phyloP scores from a whole-genome alignment of 169 alveolate species.

The Nephromyces sp. region DNA sequence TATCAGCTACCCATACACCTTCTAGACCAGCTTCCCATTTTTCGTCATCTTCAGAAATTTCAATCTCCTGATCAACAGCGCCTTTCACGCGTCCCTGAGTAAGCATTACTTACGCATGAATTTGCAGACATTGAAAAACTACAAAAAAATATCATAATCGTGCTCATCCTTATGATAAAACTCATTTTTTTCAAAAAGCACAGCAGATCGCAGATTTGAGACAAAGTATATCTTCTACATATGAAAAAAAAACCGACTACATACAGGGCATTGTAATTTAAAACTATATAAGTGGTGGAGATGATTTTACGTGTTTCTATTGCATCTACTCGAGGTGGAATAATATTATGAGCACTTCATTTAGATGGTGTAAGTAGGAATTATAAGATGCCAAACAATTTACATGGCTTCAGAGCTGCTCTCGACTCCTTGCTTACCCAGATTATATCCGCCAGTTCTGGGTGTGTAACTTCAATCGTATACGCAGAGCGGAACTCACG shows the following conservation, averaged over 20 bases:
- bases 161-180: background rate
- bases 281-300: too few species aligned
- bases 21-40: constrained; percentile 24
- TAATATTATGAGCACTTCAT: too few species aligned
- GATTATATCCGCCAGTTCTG: constrained; percentile 18
- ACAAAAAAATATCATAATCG: background rate
- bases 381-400: background rate
- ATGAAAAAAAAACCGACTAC: too few species aligned
- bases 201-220: too few species aligned
- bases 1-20: constrained; percentile 37
- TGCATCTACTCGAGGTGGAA: too few species aligned
- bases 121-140: background rate
- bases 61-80: constrained; percentile 6
- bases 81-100: constrained; percentile 28
- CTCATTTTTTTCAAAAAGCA: too few species aligned
- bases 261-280: too few species aligned
- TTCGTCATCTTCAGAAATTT: constrained; percentile 9
- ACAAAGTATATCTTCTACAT: too few species aligned
- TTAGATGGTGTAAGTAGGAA: too few species aligned
- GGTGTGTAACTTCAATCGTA: constrained; percentile 13
- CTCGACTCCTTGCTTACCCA: constrained; percentile 2
- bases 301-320: too few species aligned
- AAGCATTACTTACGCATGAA: background rate
- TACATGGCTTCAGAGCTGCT: background rate
- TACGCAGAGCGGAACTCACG: constrained; percentile 15